Evolutionary conservation across 805 yeast genomes (phyloP), one percentile per base, ranked within the genome.

Genomic region (Zygotorulaspora chibaensis): DNA sequence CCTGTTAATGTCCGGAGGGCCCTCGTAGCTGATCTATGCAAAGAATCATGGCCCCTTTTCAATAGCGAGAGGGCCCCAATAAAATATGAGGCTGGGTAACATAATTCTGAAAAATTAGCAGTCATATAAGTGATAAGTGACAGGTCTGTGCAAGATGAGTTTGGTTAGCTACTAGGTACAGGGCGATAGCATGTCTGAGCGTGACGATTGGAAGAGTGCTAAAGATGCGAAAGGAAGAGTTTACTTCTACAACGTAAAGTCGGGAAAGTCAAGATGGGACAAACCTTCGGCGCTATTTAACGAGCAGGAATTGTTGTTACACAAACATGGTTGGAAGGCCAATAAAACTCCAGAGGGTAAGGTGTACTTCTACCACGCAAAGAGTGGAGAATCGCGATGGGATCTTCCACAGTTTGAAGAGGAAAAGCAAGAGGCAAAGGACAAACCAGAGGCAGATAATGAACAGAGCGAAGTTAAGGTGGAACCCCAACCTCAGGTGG

Each of bases 181-280:
- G 36, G 16, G 3, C 5, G 20, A 8, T 3, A 33, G 29, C 29
- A 46, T 44, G 51, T 31, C 43, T 26, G 17, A 42, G 43, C 55
- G 35, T 41, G 35, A 42, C 43, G 45, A 42, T 12, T 89, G 96
- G 96, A 79, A 76, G 57, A 78, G 79, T 48, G 74, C 78, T 10
- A 69, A 69, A 31, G 87, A 84, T 54, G 78, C 76, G 10, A 79
- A 79, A 42, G 93, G 95, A 0, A 71, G 82, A 40, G 68, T 71
- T 1, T 90, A 89, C 66, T 89, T 84, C 65, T 87, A 80, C 62
- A 80, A 89, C 52, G 43, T 76, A 0, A 72, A 61, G 23, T 83
- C 91, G 0, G 76, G 79, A 40, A 79, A 80, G 52, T 80, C 96
- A 0, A 79, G 82, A 41, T 88, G 96, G 96, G 87, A 84, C 20